Percentiles rank a stretch among this genome's conserved stretches.
Evolutionary conservation across 257 asterid genomes (phyloP).

Genomic region (Agastache rugosa): DNA sequence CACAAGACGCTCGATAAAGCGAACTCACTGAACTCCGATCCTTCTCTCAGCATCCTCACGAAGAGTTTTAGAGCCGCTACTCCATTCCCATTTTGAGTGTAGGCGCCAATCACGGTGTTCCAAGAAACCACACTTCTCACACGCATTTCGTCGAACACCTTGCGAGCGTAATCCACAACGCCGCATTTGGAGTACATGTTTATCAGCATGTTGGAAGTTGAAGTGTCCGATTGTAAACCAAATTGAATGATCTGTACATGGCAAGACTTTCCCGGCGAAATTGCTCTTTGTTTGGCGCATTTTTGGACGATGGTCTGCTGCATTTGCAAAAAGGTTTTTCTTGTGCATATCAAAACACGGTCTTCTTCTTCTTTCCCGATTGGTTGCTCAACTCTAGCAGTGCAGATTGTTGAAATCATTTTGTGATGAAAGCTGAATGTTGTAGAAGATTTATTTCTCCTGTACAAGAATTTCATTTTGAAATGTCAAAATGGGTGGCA

Average conservation of each 20-base stretch:
- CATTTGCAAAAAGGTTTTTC: slow-evolving; percentile 41
- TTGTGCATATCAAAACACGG: slow-evolving; percentile 39
- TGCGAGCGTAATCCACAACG: slow-evolving; percentile 48
- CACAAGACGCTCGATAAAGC: slow-evolving; percentile 77
- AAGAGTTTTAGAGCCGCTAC: slow-evolving; percentile 63
- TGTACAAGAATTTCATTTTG: slow-evolving; percentile 51
- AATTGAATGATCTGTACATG: slow-evolving; percentile 63
- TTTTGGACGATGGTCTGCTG: slow-evolving; percentile 58
- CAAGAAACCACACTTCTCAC: slow-evolving; percentile 68
- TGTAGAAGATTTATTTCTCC: slow-evolving; percentile 26
- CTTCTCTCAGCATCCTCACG: slow-evolving; percentile 66
- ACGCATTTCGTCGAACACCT: slow-evolving; percentile 81
- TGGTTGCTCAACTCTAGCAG: slow-evolving; percentile 35
- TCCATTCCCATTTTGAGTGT: slow-evolving; percentile 58
- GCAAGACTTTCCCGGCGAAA: slow-evolving; percentile 55
- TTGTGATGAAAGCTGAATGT: slow-evolving; percentile 30
- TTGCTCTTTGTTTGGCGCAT: slow-evolving; percentile 58
- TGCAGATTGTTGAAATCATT: slow-evolving; percentile 45
- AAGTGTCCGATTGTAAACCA: slow-evolving; percentile 57
- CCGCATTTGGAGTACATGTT: slow-evolving; percentile 74
- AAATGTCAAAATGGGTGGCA: background rate
- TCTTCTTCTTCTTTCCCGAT: slow-evolving; percentile 43
- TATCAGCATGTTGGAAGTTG: slow-evolving; percentile 78
- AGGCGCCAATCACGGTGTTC: slow-evolving; percentile 78
- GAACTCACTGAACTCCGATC: slow-evolving; percentile 67